Base-by-base conservation (phyloP, 805 yeast genomes). In the Sugiyamaella boreocaroliniensis region DNA sequence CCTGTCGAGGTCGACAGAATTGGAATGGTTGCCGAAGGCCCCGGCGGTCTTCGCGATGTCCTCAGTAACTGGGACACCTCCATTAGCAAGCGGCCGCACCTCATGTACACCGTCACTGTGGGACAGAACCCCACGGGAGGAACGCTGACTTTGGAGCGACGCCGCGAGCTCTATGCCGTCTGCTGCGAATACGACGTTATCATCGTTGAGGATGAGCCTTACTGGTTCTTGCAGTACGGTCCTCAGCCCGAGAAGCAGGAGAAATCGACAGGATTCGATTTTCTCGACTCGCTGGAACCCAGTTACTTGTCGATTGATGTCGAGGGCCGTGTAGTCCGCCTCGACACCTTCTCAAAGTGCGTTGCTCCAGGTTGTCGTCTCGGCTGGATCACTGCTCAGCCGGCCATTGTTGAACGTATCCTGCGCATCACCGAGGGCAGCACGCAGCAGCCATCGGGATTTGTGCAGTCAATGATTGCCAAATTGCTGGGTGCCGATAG, bases 81-180 rank as follows among this genome's bases (percentile, higher is more conserved):
- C 54, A 80, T 79, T 68, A 57, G 56, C 43, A 52, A 37, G 34
- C 47, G 56, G n/a, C 97, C 98, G 59, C 89, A 85, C 68, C 72
- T 92, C 56, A 76, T 92, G 61, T 93, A 93, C 80, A 83, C 93
- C 41, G 87, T 92, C 61, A 83, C 92, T 58, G 90, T 97, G 6
- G 99, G 99, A 55, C 98, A 93, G 74, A 92, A 92, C 77, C 99
- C 99, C 58, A 90, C 97, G 15, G 99, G 99, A 42, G 83, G 95
- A 2, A 84, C 87, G 19, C 74, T 90, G 62, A 73, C 85, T 37
- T 71, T 64, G 29, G 89, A 86, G 63, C 82, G 98, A 73, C 86
- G 96, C 73, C 68, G 71, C 55, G 80, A 77, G 53, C 78, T 93
- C 60, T 90, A 89, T 71, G 77, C 79, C 55, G 67, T 92, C 56